phyloP scores from a whole-genome alignment of 148 eudicot genomes.

The Amaranthus palmeri region DNA sequence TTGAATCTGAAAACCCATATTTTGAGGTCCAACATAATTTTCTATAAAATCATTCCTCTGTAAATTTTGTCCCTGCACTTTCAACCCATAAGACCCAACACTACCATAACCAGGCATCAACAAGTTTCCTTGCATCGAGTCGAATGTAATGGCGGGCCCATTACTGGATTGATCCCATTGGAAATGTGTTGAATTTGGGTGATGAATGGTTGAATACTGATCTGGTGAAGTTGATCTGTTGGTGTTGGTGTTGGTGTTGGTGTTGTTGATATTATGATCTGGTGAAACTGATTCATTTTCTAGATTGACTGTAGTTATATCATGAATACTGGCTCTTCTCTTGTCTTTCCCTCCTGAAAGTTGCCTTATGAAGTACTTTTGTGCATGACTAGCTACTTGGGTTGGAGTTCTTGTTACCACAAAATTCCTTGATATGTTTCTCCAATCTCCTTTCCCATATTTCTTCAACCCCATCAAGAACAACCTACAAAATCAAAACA shows the following conservation, averaged over 20 bases:
- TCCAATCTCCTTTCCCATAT: constrained; percentile 99
- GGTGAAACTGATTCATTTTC: constrained; percentile 55
- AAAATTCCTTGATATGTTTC: constrained; percentile 88
- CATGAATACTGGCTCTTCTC: constrained; percentile 93
- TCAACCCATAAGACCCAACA: constrained; percentile 37
- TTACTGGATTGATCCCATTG: constrained; percentile 57
- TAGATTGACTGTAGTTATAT: constrained; percentile 80
- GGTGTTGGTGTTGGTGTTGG: constrained; percentile 31
- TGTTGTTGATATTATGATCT: constrained; percentile 27
- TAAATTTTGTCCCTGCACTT: constrained; percentile 41
- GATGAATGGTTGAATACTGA: constrained; percentile 39
- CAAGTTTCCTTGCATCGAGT: constrained; percentile 34
- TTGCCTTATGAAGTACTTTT: constrained; percentile 91
- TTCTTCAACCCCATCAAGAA: constrained; percentile 91
- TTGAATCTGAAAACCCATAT: constrained; percentile 59
- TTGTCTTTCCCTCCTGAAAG: constrained; percentile 93
- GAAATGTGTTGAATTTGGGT: constrained; percentile 31
- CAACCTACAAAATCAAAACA: constrained; percentile 45
- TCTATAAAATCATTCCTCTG: constrained; percentile 36
- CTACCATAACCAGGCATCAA: constrained; percentile 47
- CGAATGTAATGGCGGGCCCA: constrained; percentile 35
- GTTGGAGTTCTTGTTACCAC: constrained; percentile 93
- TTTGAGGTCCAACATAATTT: constrained; percentile 35
- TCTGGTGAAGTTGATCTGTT: constrained; percentile 45
- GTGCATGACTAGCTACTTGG: constrained; percentile 99